Evolutionary conservation across 2,329 filamentous ascomycete genomes (phyloP).

Genomic region (Catunica adiposa): DNA sequence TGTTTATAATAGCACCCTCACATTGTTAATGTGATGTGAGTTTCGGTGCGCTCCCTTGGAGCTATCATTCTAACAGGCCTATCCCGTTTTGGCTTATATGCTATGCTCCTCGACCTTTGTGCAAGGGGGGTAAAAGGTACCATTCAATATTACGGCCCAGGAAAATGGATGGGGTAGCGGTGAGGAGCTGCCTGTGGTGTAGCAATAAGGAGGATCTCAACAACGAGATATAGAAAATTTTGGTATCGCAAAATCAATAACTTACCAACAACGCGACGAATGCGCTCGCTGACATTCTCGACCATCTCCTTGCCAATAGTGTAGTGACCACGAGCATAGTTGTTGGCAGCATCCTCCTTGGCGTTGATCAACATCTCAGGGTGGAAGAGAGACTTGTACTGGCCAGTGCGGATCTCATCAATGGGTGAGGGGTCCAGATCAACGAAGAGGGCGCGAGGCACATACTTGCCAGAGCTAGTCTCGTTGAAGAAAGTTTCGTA

Average conservation of each 20-base stretch:
- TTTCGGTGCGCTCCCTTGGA: neutral
- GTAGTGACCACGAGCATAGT: constrained; percentile 62
- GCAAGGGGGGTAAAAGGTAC: neutral
- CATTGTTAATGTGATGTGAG: too few relatives aligned
- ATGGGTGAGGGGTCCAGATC: constrained; percentile 58
- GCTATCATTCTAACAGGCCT: too few relatives aligned
- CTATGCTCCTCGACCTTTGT: too few relatives aligned
- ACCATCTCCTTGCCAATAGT: constrained; percentile 65
- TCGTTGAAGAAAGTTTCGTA: constrained; percentile 62
- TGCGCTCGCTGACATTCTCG: constrained; percentile 51
- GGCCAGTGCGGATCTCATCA: constrained; percentile 54
- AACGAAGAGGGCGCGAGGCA: constrained; percentile 55
- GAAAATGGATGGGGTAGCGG: neutral
- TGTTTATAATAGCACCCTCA: too few relatives aligned
- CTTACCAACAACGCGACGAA: constrained; percentile 52
- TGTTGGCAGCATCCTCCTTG: constrained; percentile 64
- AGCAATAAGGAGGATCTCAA: neutral
- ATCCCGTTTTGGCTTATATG: too few relatives aligned
- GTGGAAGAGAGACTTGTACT: constrained; percentile 54
- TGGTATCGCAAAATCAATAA: constrained; percentile 9
- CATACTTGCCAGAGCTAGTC: constrained; percentile 55
- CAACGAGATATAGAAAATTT: neutral
- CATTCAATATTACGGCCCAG: neutral
- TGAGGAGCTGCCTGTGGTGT: neutral
- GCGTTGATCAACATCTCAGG: constrained; percentile 55